A percentile compares a stretch with the other conserved stretches of the same genome.
Conservation (phyloP, 177 flowering plant genomes). For the Vitis hybrid region DNA sequence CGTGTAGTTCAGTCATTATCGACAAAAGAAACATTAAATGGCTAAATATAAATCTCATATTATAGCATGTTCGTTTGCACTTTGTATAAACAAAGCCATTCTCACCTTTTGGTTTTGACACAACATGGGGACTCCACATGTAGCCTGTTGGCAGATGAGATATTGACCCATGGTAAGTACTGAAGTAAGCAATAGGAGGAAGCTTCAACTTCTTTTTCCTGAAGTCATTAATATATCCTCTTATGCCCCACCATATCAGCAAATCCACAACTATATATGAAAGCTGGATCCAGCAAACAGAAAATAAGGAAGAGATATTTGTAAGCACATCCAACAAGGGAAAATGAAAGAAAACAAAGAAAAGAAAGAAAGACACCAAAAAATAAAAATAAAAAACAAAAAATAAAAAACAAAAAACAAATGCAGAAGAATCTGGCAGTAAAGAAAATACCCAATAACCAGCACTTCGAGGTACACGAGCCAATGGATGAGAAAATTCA, state of each 20-base stretch:
- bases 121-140: constrained; percentile 96
- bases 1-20: no score
- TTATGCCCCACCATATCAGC: constrained; percentile 91
- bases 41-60: neutral
- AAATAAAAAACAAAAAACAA: no score
- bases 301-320: constrained; percentile 1
- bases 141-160: constrained; percentile 92
- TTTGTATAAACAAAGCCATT: neutral
- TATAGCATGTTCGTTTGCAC: neutral
- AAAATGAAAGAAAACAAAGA: neutral
- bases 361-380: neutral
- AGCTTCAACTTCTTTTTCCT: constrained; percentile 86
- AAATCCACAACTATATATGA: constrained; percentile 86
- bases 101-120: constrained; percentile 88
- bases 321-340: neutral
- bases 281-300: constrained; percentile 53
- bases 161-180: constrained; percentile 80
- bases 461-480: constrained; percentile 87
- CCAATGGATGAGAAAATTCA: constrained; percentile 93
- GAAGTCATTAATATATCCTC: constrained; percentile 85
- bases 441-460: constrained; percentile 77
- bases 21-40: neutral
- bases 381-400: no score
- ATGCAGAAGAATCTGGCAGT: no score
- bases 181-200: constrained; percentile 89